Evolutionary conservation across 83 land plant species (phyloP), one percentile per base, ranked within the genome.

Genomic region (Larix sibirica): DNA sequence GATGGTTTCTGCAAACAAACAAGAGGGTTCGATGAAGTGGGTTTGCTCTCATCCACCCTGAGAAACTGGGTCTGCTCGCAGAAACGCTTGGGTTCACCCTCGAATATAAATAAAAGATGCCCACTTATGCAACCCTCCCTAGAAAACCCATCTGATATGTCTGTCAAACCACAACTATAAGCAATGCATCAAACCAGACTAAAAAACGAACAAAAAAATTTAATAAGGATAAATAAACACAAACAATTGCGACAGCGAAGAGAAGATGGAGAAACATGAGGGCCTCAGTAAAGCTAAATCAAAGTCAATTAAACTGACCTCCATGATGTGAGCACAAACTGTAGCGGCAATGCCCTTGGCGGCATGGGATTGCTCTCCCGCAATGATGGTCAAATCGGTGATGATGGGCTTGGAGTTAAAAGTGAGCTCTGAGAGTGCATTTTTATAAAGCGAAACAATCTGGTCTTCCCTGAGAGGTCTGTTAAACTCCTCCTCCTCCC

Each of bases 331-430:
- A 3, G 88, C 80, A 76, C 95, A 95, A 33, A 96, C 89, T 1
- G 89, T 90, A 28, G 88, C 83, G 7, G 98, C 98, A 71, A 96
- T 92, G 33, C 91, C 98, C 54, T 87, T 70, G 14, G 83, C 95
- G 36, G 85, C 86, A 54, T 84, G 83, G 62, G 85, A 76, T 71
- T 96, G 93, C 73, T 96, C 94, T 10, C 96, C 98, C n/a, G 98
- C 98, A 73, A 96, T 92, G 40, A 96, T 94, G 4, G 96, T 96
- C 70, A 96, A 91, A 76, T 96, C 96, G 10, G 98, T 93, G 69
- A 95, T 95, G 26, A 95, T 89, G 28, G 96, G 98, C 85, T 95
- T 95, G 42, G 98, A 96, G 82, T 96, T 96, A 74, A 94, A 86
- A 0, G 94, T 92, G 28, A 96, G 88, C 81, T 94, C 96, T 24